These are phyloP conservation scores for Avena atlantica DNA, from an alignment of 176 grass and related monocot species.

Conservation along the genomic window DNA sequence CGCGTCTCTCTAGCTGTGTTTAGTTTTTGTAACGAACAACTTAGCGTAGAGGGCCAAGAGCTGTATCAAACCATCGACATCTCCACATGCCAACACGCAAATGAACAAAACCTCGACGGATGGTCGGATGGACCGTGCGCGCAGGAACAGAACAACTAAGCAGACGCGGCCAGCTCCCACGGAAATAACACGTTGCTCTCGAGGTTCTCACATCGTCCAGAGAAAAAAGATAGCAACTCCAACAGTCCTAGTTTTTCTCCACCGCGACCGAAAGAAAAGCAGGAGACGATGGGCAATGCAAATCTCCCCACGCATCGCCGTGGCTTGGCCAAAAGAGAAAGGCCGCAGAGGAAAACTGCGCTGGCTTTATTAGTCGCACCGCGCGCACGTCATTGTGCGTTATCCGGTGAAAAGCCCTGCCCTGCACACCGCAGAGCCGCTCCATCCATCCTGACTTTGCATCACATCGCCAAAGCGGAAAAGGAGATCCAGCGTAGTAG, in stretches of 20 bases:
- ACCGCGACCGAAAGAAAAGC: neutral
- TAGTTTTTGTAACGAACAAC: neutral
- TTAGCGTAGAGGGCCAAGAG: slow-evolving; percentile 4
- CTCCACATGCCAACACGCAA: neutral
- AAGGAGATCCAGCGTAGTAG: neutral
- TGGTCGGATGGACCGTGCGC: no score
- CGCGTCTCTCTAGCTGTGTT: neutral
- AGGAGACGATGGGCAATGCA: neutral
- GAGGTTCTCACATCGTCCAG: neutral
- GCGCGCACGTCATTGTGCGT: neutral
- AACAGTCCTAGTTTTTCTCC: neutral
- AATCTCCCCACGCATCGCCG: neutral
- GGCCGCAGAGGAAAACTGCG: neutral
- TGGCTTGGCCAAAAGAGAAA: neutral
- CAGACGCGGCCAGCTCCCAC: neutral
- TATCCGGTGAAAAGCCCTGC: slow-evolving; percentile 42
- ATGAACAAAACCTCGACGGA: neutral
- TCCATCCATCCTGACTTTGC: neutral
- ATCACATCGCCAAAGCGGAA: slow-evolving; percentile 15
- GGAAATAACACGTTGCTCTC: neutral
- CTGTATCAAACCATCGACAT: neutral
- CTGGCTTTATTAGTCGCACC: neutral
- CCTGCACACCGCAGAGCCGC: neutral
- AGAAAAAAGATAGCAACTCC: no score
- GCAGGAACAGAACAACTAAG: no score